Conservation (phyloP, 176 grass and related monocot species). For the Cenchrus purpureus region DNA sequence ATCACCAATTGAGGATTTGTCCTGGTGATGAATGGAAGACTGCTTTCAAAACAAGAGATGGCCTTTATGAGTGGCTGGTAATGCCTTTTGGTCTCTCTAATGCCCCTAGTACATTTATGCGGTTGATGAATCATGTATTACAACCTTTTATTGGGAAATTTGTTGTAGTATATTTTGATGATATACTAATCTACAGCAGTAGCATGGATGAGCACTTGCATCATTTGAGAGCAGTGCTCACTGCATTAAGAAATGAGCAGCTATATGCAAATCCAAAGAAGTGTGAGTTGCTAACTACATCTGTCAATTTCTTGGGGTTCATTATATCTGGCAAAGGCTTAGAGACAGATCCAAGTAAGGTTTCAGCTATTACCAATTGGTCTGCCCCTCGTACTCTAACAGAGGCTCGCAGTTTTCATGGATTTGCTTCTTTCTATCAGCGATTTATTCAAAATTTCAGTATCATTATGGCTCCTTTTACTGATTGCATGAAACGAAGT, state of each 20-base stretch:
- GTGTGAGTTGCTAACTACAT: conserved; percentile 8
- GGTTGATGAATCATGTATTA: conserved; percentile 20
- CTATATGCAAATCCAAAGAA: conserved; percentile 13
- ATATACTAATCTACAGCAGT: neutral
- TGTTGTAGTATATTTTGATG: conserved; percentile 22
- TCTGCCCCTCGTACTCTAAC: neutral
- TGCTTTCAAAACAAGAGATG: conserved; percentile 20
- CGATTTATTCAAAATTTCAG: conserved; percentile 21
- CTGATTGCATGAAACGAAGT: neutral
- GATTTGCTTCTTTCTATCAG: conserved; percentile 27
- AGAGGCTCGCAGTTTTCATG: conserved; percentile 37
- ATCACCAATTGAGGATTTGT: conserved; percentile 12
- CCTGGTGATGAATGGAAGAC: conserved; percentile 29
- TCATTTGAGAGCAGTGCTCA: neutral
- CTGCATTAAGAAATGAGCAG: neutral
- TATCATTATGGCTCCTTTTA: neutral
- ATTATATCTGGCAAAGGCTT: neutral
- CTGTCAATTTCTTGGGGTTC: neutral
- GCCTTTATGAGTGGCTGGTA: conserved; percentile 13
- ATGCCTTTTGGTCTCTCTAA: conserved; percentile 13
- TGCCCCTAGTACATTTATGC: conserved; percentile 33
- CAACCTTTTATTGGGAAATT: conserved; percentile 5
- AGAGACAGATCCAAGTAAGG: neutral
- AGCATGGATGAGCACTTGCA: neutral
- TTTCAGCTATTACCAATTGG: neutral